These are phyloP conservation scores for Margaritispora aquatica DNA, from an alignment of 495 filamentous ascomycete species.

Conservation along the genomic window DNA sequence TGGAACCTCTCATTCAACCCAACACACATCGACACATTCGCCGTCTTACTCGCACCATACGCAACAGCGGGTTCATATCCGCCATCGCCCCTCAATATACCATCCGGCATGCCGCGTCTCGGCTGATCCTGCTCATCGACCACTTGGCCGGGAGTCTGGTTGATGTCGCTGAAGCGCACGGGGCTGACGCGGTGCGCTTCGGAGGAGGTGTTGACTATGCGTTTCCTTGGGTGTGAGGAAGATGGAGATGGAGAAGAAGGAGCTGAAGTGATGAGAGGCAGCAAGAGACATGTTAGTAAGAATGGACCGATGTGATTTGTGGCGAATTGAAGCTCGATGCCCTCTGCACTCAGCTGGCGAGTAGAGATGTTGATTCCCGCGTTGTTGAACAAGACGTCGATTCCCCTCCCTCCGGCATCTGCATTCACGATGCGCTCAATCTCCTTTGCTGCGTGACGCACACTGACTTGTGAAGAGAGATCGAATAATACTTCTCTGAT, in stretches of 20 bases:
- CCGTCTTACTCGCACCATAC: slow-evolving; percentile 54
- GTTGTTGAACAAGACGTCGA: slow-evolving; percentile 33
- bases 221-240: background rate
- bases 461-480: slow-evolving; percentile 3
- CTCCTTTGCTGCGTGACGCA: slow-evolving; percentile 28
- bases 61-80: slow-evolving; percentile 45
- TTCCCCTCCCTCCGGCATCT: slow-evolving; percentile 1
- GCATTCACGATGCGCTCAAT: slow-evolving; percentile 11
- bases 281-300: slow-evolving; percentile 48
- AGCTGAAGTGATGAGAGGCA: no score
- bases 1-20: slow-evolving; percentile 32
- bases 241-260: no score
- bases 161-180: slow-evolving; percentile 51
- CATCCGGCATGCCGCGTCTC: slow-evolving; percentile 22
- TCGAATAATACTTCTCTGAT: slow-evolving; percentile 11
- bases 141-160: slow-evolving; percentile 31
- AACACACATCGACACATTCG: slow-evolving; percentile 52
- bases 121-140: slow-evolving; percentile 33
- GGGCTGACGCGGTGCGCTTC: slow-evolving; percentile 46
- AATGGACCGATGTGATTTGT: slow-evolving; percentile 56
- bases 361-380: slow-evolving; percentile 24
- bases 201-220: slow-evolving; percentile 30
- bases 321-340: slow-evolving; percentile 53
- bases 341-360: slow-evolving; percentile 11
- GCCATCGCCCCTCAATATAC: slow-evolving; percentile 39